Base-by-base conservation (phyloP, 495 filamentous ascomycete species). In the Trichoderma orchidacearum region DNA sequence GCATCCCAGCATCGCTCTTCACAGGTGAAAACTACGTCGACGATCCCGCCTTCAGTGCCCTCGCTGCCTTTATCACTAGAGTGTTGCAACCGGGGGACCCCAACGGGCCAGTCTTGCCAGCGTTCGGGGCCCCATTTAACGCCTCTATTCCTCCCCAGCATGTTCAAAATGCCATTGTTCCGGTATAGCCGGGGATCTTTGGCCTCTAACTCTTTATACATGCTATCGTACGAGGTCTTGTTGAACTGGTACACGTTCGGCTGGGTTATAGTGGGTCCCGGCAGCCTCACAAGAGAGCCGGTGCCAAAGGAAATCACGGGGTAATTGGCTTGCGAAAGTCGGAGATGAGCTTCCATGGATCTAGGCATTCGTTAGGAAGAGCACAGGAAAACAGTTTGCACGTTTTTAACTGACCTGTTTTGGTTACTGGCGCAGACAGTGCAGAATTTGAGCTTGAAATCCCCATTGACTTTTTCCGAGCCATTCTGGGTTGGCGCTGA, bases 1-100 rank as follows among this genome's bases (percentile, higher is more conserved):
- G 94, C 92, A 72, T 99, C 94, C 89, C 93, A 99, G 68, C 94
- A 99, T 48, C 92, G 78, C 69, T 99, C 94, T 67, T 99, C 94
- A 65, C 94, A 99, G 13, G 94, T 99, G 58, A 99, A 87, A 57
- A 99, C 91, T 3, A 97, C 74, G 64, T 99, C 94, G 1, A 96
- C 90, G 18, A 95, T 79, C 4, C 94, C 94, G 5, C 84, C 88
- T 66, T 97, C 90, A 17, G 87, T 86, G 12, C 93, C 93, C n/a
- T 74, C 59, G 54, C 78, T 79, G 6, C 89, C 89, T 62, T 81
- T 77, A 59, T 93, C 88, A 18, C 69, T 70, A 17, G 66, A 62
- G 31, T 82, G 72, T 28, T 79, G 85, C 15, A 90, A 64, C 55
- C 94, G 78, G 12, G 94, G 92, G 60, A 85, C 72, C 0, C 94